Evolutionary conservation across 805 yeast species (phyloP).

Genomic region (Ogataea nakhonphanomensis): DNA sequence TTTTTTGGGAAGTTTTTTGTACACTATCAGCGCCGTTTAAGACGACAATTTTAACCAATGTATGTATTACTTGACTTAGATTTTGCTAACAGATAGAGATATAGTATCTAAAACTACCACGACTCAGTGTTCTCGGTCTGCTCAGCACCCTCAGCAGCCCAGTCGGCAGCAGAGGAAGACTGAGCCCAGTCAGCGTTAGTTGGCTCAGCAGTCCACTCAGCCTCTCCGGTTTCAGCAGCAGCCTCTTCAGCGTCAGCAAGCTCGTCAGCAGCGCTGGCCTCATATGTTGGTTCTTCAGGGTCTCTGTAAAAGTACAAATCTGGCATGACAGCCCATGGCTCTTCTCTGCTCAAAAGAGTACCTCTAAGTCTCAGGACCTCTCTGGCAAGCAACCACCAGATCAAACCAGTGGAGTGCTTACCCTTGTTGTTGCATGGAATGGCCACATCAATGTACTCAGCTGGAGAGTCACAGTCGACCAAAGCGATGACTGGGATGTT

Average conservation of each 20-base stretch:
- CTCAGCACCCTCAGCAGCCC: conserved; percentile 63
- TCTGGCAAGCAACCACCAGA: conserved; percentile 99
- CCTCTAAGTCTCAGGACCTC: conserved; percentile 99
- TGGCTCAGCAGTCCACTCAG: conserved; percentile 60
- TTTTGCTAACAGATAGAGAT: conserved; percentile 13
- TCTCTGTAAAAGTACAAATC: conserved; percentile 99
- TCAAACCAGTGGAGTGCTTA: conserved; percentile 98
- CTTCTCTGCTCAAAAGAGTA: conserved; percentile 90
- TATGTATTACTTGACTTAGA: conserved; percentile 13
- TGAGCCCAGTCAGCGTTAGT: conserved; percentile 78
- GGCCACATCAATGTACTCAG: conserved; percentile 98
- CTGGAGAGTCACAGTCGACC: conserved; percentile 97
- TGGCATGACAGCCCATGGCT: conserved; percentile 99
- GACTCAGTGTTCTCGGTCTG: conserved; percentile 45
- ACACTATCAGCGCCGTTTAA: neutral
- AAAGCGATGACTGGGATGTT: conserved; percentile 99
- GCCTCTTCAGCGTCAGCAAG: conserved; percentile 60
- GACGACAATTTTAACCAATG: conserved; percentile 6
- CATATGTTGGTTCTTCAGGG: conserved; percentile 97
- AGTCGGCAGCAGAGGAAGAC: conserved; percentile 41
- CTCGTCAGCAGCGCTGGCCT: conserved; percentile 62
- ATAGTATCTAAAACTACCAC: conserved; percentile 29
- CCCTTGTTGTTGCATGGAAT: conserved; percentile 99
- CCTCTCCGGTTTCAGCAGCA: conserved; percentile 59
- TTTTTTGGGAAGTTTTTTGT: too few relatives aligned